Base-by-base conservation (phyloP, 345 rosid species). In the Camelina sativa region DNA sequence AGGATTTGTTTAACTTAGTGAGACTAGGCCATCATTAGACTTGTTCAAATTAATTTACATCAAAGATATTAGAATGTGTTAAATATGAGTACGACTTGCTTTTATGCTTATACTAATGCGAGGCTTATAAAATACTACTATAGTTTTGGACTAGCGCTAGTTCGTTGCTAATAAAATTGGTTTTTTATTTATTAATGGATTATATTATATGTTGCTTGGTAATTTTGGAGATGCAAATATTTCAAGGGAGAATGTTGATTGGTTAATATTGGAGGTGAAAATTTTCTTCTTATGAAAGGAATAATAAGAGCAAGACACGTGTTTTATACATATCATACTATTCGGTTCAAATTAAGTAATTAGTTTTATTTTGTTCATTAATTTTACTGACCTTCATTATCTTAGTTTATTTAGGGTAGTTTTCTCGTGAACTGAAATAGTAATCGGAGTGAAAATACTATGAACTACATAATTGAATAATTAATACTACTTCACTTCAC, bases 11-110 rank as follows among this genome's bases (percentile, higher is more conserved):
- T 74, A 47, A 37, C 48, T 1, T 48, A 28, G 10, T 19, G 54
- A 61, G 79, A 69, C 70, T 15, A 54, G 12, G 79, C 58, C 34
- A 62, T 16, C 1, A 34, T 44, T 53, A 52, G 79, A 69, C 70
- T 76, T 34, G 65, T 76, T 69, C 80, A 37, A 72, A 13, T 32
- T 32, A 71, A 8, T 34, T 34, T 50, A 50, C 70, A 6, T 65
- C 43, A 40, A 32, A 34, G 56, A 62, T 16, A 20, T 43, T 30
- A 47, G 7, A 69, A 54, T 52, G 71, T 54, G 65, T 69, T 48
- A 57, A 60, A 47, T 47, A 52, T 51, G 43, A 60, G 37, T 74
- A 59, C 73, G 68, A 60, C 68, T 75, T 41, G 35, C 13, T 50
- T 74, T 38, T 11, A 7, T 51, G 5, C 15, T 67, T 65, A 56